Base-by-base conservation (phyloP, 2,329 filamentous ascomycete species). In the Calycina herbarum region DNA sequence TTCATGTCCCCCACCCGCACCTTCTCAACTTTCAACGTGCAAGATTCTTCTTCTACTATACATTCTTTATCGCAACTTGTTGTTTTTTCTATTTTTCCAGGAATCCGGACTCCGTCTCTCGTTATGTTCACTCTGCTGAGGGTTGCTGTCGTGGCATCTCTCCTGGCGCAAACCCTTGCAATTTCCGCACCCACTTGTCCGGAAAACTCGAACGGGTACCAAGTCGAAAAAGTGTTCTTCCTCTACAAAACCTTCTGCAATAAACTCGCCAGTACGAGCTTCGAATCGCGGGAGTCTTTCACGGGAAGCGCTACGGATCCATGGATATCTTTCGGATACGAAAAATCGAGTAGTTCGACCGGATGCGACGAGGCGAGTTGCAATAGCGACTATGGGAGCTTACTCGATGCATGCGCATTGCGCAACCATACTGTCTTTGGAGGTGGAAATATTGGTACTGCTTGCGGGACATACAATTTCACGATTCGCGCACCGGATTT, bases 201-300 rank as follows among this genome's bases (percentile, higher is more conserved):
- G 11, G 59, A 64, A n/a, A 64, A 61, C 5, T 11, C 42, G 27
- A 45, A 64, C 24, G 61, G 65, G 2, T 64, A 66, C 57, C 61
- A 64, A 57, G 56, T 65, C 2, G 65, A 63, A 38, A 63, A 64
- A 33, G 54, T 63, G 17, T n/a, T 54, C 40, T 63, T 63, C 33
- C 38, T 69, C 27, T 69, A 64, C 59, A 58, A 63, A 13, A 45
- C n/a, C 35, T 67, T 69, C 57, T 69, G 67, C 57, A 59, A 56
- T 13, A 40, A 62, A 15, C 57, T 69, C n/a, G 57, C 65, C 15
- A 42, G 17, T n/a, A 20, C 45, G 17, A 42, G 33, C 33, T 69
- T 69, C 35, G 33, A 59, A 24, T 56, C 61, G 24, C 38, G 62
- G 15, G 24, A 64, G 6, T 61, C 61, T 42, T 60, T 60, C 27